A percentile compares a stretch with the other conserved stretches of the same genome.
Conservation (phyloP, 2,329 filamentous ascomycete genomes). For the Fusarium algeriense region DNA sequence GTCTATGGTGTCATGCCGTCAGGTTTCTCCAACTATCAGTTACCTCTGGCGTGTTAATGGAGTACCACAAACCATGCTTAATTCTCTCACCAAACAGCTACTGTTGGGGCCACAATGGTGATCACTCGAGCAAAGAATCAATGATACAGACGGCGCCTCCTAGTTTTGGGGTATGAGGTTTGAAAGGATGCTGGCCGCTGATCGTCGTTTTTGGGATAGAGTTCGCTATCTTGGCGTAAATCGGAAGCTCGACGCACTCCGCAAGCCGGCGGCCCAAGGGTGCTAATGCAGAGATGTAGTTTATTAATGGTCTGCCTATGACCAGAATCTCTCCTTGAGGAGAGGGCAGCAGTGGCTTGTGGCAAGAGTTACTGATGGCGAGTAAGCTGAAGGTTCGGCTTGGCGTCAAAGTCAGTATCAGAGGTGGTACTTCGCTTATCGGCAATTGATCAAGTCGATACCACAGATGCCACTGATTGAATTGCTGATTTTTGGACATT, state of each 20-base stretch:
- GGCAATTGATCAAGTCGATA: conserved; percentile 15
- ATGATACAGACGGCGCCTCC: conserved; percentile 4
- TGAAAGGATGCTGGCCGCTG: conserved; percentile 1
- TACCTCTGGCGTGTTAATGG: not conserved
- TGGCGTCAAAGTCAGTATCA: conserved; percentile 13
- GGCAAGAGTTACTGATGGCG: not conserved
- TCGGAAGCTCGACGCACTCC: conserved; percentile 34
- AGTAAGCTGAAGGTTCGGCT: conserved; percentile 19
- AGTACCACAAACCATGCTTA: not conserved
- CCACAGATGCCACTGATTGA: not conserved
- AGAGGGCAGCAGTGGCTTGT: conserved; percentile 6
- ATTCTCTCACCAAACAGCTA: not conserved
- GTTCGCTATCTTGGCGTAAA: conserved; percentile 33
- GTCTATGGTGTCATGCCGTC: not conserved
- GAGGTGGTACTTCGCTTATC: conserved; percentile 4
- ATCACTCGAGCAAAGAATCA: conserved; percentile 4
- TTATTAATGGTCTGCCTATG: not conserved
- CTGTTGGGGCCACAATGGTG: not conserved
- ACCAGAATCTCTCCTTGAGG: not conserved
- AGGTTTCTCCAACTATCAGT: not conserved
- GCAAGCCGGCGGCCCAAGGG: conserved; percentile 28
- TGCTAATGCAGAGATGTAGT: conserved; percentile 33
- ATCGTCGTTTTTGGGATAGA: conserved; percentile 32
- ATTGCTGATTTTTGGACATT: not conserved
- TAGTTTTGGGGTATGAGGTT: conserved; percentile 9